These are phyloP conservation scores for Kalmusia sp. DNA, from an alignment of 2,329 filamentous ascomycete species.

Conservation along the genomic window DNA sequence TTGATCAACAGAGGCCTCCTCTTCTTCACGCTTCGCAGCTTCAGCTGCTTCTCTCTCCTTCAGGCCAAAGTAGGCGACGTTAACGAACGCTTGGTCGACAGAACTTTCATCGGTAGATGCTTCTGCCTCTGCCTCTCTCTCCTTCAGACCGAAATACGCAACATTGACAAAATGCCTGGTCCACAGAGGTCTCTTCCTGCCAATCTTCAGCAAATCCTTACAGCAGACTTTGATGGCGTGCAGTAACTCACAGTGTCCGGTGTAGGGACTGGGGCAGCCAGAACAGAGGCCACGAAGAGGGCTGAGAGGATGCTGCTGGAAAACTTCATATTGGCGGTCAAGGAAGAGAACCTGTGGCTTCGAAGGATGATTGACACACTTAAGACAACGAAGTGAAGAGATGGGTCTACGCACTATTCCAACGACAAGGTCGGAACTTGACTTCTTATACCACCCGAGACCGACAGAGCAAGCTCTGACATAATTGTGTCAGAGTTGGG, in stretches of 20 bases:
- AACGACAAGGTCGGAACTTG: neutral
- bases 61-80: neutral
- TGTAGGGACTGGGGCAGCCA: neutral
- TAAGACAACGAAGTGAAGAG: neutral
- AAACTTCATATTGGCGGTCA: neutral
- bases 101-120: neutral
- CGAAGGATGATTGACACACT: neutral
- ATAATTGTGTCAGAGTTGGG: neutral
- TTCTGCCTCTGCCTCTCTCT: neutral
- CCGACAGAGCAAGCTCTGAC: neutral
- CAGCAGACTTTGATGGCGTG: too few relatives aligned
- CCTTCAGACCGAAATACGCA: slow-evolving; percentile 1
- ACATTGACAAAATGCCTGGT: neutral
- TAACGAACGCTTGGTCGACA: neutral
- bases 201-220: neutral
- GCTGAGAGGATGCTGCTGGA: neutral
- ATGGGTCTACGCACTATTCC: neutral
- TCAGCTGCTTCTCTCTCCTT: neutral
- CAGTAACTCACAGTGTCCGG: neutral
- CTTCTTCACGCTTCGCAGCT: neutral
- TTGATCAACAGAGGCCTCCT: neutral
- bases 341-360: neutral
- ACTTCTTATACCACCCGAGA: neutral
- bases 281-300: neutral
- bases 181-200: neutral